Conservation (phyloP, 2,329 filamentous ascomycete species). For the Tolypocladium endophyticum region DNA sequence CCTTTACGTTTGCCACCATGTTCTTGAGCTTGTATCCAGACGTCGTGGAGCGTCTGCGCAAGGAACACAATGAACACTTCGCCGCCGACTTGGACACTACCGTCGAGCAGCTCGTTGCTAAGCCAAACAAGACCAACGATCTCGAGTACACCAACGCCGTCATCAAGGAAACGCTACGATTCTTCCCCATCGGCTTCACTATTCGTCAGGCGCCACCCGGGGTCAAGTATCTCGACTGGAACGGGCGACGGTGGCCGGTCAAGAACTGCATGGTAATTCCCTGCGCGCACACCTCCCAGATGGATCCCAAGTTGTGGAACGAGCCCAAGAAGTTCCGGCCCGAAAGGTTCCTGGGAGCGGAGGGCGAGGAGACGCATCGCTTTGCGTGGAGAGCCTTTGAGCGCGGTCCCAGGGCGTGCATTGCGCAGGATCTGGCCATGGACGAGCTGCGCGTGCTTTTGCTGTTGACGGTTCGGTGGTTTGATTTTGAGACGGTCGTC, state of each 20-base stretch:
- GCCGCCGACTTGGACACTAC: conserved; percentile 17
- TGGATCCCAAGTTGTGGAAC: conserved; percentile 23
- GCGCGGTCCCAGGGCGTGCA: conserved; percentile 21
- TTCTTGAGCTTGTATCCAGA: conserved; percentile 12
- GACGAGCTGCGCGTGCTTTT: conserved; percentile 17
- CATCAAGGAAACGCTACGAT: conserved; percentile 41
- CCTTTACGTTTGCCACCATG: conserved; percentile 5
- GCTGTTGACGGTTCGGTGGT: conserved; percentile 7
- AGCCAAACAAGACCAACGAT: conserved; percentile 34
- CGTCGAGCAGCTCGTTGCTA: conserved; percentile 23
- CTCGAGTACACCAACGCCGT: conserved; percentile 41
- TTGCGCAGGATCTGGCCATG: conserved; percentile 23
- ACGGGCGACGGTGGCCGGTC: conserved; percentile 25
- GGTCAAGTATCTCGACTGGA: conserved; percentile 23
- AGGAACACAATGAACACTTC: conserved; percentile 14
- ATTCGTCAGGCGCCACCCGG: conserved; percentile 21
- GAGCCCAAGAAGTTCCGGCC: conserved; percentile 26
- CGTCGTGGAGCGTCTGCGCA: conserved; percentile 8
- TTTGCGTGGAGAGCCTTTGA: conserved; percentile 20
- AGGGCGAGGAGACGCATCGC: conserved; percentile 2
- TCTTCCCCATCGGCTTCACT: conserved; percentile 37
- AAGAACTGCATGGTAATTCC: conserved; percentile 16
- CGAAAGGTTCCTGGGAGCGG: conserved; percentile 24
- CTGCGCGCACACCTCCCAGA: conserved; percentile 15
- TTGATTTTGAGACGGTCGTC: conserved; percentile 8